Evolutionary conservation across 768 basidiomycete genomes (phyloP).

Genomic region (Tephrocybe sp.): DNA sequence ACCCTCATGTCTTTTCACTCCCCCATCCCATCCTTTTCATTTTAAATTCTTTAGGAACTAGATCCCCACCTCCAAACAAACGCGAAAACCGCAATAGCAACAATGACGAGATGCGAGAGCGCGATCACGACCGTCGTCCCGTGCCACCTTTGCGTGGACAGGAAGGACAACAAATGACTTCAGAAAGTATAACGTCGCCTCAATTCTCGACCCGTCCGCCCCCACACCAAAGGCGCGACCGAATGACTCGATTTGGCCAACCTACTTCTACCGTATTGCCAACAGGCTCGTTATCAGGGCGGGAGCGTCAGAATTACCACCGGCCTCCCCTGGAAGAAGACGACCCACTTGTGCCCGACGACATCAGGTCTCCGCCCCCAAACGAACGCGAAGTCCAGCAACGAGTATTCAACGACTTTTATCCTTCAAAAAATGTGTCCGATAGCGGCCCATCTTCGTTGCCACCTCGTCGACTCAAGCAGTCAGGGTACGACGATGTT

Average conservation of each 20-base stretch:
- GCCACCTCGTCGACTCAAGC: slow-evolving; percentile 5
- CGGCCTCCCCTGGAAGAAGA: slow-evolving; percentile 15
- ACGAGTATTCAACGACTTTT: slow-evolving; percentile 7
- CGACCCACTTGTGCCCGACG: slow-evolving; percentile 24
- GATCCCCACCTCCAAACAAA: slow-evolving; percentile 37
- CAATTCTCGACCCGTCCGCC: slow-evolving; percentile 8
- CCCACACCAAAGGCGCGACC: slow-evolving; percentile 17
- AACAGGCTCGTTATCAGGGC: not conserved
- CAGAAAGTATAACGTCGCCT: not conserved
- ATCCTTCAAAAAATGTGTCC: slow-evolving; percentile 12
- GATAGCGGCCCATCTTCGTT: not conserved
- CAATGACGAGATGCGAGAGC: slow-evolving; percentile 7
- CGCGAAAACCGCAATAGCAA: slow-evolving; percentile 25
- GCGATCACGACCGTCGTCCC: not conserved
- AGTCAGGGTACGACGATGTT: slow-evolving; percentile 9
- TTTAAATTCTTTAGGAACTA: slow-evolving; percentile 46
- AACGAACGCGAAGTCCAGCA: slow-evolving; percentile 9
- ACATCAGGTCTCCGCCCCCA: slow-evolving; percentile 15
- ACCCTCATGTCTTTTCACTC: slow-evolving; percentile 26
- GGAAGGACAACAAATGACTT: slow-evolving; percentile 3
- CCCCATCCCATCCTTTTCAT: slow-evolving; percentile 30
- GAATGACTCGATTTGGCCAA: slow-evolving; percentile 26
- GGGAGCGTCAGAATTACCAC: slow-evolving; percentile 1
- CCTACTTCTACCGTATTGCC: not conserved
- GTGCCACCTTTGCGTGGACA: slow-evolving; percentile 2